These are phyloP conservation scores for Yamadazyma akitaensis DNA, from an alignment of 805 yeast species.

Conservation along the genomic window DNA sequence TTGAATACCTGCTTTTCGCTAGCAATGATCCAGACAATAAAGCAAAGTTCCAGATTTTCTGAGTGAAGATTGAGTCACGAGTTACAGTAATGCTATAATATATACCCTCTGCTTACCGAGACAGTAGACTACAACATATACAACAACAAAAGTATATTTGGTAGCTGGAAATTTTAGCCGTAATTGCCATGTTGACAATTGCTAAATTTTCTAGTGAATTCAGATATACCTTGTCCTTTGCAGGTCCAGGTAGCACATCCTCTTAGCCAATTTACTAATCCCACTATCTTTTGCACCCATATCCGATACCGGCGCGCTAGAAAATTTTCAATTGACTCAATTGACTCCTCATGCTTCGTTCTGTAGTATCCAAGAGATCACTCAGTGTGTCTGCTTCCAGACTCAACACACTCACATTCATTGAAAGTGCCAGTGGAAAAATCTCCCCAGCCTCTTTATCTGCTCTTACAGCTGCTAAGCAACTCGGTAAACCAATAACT, in stretches of 20 bases:
- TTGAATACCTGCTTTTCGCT: too few species aligned
- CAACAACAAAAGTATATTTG: too few species aligned
- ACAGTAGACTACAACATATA: too few species aligned
- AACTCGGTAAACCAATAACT: conserved; percentile 74
- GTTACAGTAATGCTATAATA: too few species aligned
- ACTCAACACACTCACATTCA: conserved; percentile 62
- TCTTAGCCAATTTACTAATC: not conserved
- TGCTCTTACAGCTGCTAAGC: conserved; percentile 71
- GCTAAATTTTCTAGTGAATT: too few species aligned
- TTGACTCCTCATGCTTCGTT: not conserved
- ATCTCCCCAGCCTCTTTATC: conserved; percentile 69
- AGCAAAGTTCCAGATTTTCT: too few species aligned
- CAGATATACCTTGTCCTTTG: too few species aligned
- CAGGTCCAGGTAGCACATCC: not conserved
- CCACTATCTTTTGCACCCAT: not conserved
- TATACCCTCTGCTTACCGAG: too few species aligned
- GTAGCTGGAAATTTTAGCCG: too few species aligned
- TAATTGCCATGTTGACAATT: too few species aligned
- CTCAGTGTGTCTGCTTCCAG: conserved; percentile 38
- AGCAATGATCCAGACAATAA: too few species aligned
- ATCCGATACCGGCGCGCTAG: conserved; percentile 8
- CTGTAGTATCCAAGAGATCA: conserved; percentile 32
- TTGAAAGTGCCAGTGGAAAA: conserved; percentile 58
- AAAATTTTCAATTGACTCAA: conserved; percentile 1
- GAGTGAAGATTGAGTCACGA: too few species aligned